Evolutionary conservation across 116 monocot species (phyloP), one percentile per base, ranked within the genome.

Genomic region (Iris pallida): DNA sequence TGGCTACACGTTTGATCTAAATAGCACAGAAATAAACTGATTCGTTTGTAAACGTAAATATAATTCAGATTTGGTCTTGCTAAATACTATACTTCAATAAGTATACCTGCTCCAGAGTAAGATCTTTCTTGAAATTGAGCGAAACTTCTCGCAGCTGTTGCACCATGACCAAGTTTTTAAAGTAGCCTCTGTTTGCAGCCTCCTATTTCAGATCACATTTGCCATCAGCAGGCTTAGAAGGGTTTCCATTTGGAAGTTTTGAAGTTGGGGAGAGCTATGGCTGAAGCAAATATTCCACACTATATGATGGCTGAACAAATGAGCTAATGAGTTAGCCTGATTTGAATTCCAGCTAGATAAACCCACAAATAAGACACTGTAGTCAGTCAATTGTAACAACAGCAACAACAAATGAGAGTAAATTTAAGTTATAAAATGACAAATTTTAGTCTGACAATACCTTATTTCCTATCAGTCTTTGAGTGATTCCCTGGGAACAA

Each of bases 291-390:
- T 96, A 86, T 41, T 48, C 5, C 47, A 81, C 49, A 55, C 83
- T 67, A 75, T 84, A 96, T 20, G 96, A 92, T 53, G 86, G 75
- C 76, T 92, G 80, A 67, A 84, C 73, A 65, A 89, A 86, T 16
- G 65, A 74, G 56, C 54, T 75, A 15, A 68, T 82, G 49, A 62
- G 69, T 43, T 78, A 52, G 17, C 64, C 74, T 53, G 69, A 72
- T 42, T 69, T 51, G 40, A 53, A 3, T 67, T 79, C 88, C 79
- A 79, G n/a, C 85, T 88, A 59, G 8, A 79, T 9, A 68, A 55
- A 8, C 48, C 45, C 13, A 70, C n/a, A 43, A 42, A 46, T 43
- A 58, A 65, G 48, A 42, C 45, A 30, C 30, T 7, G 18, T 15
- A 68, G 63, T 74, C 53, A 68, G 55, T 67, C 16, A 30, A 45